Evolutionary conservation across 2,329 filamentous ascomycete genomes (phyloP), one percentile per base, ranked within the genome.

Genomic region (Neurospora crassa): DNA sequence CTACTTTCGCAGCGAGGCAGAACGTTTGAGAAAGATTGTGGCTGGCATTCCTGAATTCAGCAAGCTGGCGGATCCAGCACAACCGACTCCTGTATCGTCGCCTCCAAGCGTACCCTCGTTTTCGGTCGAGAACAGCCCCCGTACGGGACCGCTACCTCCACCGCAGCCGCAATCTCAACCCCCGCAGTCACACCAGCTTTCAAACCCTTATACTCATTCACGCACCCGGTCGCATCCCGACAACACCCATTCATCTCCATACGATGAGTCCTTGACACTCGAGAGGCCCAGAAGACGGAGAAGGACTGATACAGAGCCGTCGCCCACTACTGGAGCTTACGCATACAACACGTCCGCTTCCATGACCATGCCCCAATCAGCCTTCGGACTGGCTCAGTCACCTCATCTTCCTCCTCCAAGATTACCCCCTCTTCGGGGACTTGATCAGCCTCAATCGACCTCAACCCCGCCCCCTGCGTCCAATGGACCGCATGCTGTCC

Each of bases 1-100:
- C 72, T 93, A 89, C 78, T 95, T 95, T 78, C 87, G 89, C 67
- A 83, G 84, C 10, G 92, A 96, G 76, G 85, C 92, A 68, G 90
- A 94, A 76, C 88, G 91, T 68, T 86, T 94, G 73, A 85, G 89
- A 69, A 88, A 90, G n/a, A 81, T 93, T 42, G 83, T 93, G 0
- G 81, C 85, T 68, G 86, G 88, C 73, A 87, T 88, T 4, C 86
- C 89, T 2, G 84, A 86, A 40, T 85, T 87, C 74, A 84, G 84
- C 75, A 83, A 88, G 42, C 81, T 84, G 69, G 86, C 84, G 4
- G 83, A 83, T 70, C 81, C 83, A 68, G 84, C 83, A 5, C 86
- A 85, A 8, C 82, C 83, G n/a, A 89, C 85, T 76, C 87, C 87
- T 18, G 77, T 78, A 2, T 78, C 81, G 18, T 77, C 79, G 1